A percentile compares a stretch with the other conserved stretches of the same genome.
These are phyloP conservation scores for Rickenella mellea DNA, from an alignment of 768 basidiomycete genomes.

Conservation along the genomic window DNA sequence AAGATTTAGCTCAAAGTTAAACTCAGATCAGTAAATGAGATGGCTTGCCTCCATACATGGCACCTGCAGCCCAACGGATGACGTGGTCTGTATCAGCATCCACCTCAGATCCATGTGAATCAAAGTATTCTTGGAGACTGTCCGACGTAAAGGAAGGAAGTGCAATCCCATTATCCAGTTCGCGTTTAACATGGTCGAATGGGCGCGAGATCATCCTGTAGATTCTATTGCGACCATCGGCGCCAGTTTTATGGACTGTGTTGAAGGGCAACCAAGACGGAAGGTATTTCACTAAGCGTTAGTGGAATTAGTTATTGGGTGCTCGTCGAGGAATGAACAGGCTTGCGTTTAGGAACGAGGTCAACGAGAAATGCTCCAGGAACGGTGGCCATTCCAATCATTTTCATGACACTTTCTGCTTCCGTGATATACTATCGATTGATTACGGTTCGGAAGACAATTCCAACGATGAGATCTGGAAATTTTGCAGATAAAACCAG, in stretches of 20 bases:
- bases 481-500: not conserved
- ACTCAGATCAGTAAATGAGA: not conserved
- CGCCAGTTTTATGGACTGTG: conserved; percentile 6
- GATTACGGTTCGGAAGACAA: too few relatives aligned
- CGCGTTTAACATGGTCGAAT: conserved; percentile 1
- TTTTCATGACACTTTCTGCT: conserved; percentile 17
- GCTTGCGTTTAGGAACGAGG: conserved; percentile 17
- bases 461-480: not conserved
- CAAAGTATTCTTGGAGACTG: not conserved
- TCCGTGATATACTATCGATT: conserved; percentile 19
- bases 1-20: too few relatives aligned
- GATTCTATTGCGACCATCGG: conserved; percentile 2
- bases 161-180: not conserved
- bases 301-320: not conserved
- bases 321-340: not conserved
- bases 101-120: not conserved
- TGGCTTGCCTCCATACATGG: conserved; percentile 12
- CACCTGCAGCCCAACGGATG: conserved; percentile 8
- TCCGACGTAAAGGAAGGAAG: conserved; percentile 3
- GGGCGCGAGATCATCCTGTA: not conserved
- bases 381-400: conserved; percentile 14
- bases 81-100: conserved; percentile 4
- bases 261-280: conserved; percentile 18
- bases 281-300: conserved; percentile 14
- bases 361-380: conserved; percentile 22